These are phyloP conservation scores for Evernia prunastri DNA, from an alignment of 495 filamentous ascomycete species.

Conservation along the genomic window DNA sequence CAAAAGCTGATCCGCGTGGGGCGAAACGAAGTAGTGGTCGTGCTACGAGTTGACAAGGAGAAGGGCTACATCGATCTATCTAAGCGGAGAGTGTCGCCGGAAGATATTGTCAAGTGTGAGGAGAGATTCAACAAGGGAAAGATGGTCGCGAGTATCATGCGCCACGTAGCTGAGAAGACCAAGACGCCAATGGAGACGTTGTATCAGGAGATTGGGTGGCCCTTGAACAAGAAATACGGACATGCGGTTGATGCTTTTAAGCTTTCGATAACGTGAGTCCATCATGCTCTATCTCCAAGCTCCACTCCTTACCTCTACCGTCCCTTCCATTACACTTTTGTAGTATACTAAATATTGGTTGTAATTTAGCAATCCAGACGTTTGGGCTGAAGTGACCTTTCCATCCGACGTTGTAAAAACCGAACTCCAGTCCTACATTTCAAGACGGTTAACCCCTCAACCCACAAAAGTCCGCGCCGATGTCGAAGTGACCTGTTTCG, in stretches of 20 bases:
- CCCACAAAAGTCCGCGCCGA: slow-evolving; percentile 97
- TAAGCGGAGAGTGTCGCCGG: slow-evolving; percentile 93
- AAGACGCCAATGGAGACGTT: slow-evolving; percentile 85
- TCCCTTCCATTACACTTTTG: neutral
- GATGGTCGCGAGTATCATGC: slow-evolving; percentile 96
- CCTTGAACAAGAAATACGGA: slow-evolving; percentile 93
- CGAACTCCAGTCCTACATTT: slow-evolving; percentile 87
- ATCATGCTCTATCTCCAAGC: neutral
- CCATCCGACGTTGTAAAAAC: slow-evolving; percentile 76
- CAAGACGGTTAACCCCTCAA: slow-evolving; percentile 91
- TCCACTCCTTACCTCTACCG: neutral
- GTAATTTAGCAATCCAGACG: slow-evolving; percentile 70
- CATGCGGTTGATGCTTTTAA: slow-evolving; percentile 98
- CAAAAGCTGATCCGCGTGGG: slow-evolving; percentile 98
- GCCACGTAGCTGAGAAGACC: slow-evolving; percentile 96
- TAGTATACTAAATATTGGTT: slow-evolving; percentile 18
- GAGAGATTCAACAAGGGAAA: slow-evolving; percentile 99
- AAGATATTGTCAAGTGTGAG: slow-evolving; percentile 96
- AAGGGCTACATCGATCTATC: slow-evolving; percentile 99
- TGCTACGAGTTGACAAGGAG: slow-evolving; percentile 96
- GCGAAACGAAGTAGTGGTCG: slow-evolving; percentile 95
- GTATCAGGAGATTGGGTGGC: slow-evolving; percentile 93
- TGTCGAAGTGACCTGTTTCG: slow-evolving; percentile 96
- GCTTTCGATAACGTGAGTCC: slow-evolving; percentile 85
- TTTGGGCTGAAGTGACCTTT: slow-evolving; percentile 89